A percentile compares a stretch with the other conserved stretches of the same genome.
Conservation (phyloP, 768 basidiomycete species). For the Pleurotus tuoliensis region DNA sequence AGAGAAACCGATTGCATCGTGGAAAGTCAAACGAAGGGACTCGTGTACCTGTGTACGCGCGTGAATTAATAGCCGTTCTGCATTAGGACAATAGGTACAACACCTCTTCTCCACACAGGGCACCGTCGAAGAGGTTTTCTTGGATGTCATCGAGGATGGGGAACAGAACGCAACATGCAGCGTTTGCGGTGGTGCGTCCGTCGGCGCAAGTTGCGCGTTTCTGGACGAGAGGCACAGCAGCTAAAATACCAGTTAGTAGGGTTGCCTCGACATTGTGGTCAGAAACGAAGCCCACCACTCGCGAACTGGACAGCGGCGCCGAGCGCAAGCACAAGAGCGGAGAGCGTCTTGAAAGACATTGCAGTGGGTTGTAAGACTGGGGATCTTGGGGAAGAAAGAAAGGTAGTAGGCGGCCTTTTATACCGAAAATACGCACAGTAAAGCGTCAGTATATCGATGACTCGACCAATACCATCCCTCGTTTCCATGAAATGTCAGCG, state of each 20-base stretch:
- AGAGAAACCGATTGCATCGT: constrained; percentile 44
- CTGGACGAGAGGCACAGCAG: not conserved
- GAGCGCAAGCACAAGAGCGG: constrained; percentile 3
- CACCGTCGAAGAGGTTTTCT: constrained; percentile 22
- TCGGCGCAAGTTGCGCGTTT: constrained; percentile 25
- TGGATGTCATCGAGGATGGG: constrained; percentile 20
- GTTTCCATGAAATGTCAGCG: not conserved
- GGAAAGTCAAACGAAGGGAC: constrained; percentile 32
- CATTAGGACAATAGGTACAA: not conserved
- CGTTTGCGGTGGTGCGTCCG: constrained; percentile 24
- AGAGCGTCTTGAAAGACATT: constrained; percentile 4
- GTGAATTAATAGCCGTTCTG: not conserved
- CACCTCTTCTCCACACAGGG: constrained; percentile 27
- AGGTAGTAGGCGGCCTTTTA: not conserved
- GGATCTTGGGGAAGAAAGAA: not conserved
- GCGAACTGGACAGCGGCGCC: not conserved
- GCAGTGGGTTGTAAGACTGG: not conserved
- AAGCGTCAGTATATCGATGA: too few relatives aligned
- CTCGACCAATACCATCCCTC: too few relatives aligned
- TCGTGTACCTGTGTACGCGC: constrained; percentile 17
- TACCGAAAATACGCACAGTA: not conserved
- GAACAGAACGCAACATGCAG: constrained; percentile 24
- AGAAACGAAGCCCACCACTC: not conserved
- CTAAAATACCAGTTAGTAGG: not conserved
- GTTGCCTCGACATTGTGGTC: not conserved